phyloP scores from a whole-genome alignment of 169 alveolate species.

The Eimeria brunetti region DNA sequence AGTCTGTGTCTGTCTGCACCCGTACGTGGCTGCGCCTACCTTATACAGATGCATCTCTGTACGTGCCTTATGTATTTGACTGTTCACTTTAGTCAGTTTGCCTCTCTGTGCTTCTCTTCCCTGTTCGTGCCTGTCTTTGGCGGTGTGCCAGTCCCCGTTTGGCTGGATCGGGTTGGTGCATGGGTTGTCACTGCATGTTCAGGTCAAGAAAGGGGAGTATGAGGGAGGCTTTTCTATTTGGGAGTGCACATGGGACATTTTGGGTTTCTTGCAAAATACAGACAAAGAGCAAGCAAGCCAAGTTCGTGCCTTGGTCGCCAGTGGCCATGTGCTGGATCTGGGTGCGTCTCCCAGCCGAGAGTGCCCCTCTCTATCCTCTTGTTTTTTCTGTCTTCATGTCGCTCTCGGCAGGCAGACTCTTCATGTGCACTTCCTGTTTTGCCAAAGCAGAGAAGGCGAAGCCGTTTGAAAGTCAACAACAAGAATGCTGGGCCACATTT shows the following conservation, averaged over 20 bases:
- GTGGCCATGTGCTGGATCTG: conserved; percentile 57
- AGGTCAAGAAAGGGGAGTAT: conserved; percentile 67
- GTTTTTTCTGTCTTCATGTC: background rate
- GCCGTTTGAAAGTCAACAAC: background rate
- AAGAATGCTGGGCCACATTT: background rate
- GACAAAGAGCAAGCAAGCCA: background rate
- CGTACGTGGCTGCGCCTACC: background rate
- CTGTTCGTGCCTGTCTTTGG: background rate
- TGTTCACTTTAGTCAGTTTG: background rate
- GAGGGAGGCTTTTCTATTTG: conserved; percentile 77
- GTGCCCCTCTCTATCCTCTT: background rate
- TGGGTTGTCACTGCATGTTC: background rate
- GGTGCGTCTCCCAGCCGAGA: background rate
- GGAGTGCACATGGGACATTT: conserved; percentile 75
- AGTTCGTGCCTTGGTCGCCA: background rate
- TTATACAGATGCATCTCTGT: background rate
- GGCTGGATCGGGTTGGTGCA: background rate
- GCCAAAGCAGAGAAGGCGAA: background rate
- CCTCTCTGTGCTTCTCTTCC: background rate
- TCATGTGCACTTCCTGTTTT: background rate
- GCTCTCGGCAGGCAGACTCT: background rate
- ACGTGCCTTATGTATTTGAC: background rate
- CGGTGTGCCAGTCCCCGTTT: background rate
- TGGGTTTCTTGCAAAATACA: conserved; percentile 10
- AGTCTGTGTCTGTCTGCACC: background rate